Evolutionary conservation across 2,329 filamentous ascomycete species (phyloP), one percentile per base, ranked within the genome.

Genomic region (Epichloe brachyelytri): DNA sequence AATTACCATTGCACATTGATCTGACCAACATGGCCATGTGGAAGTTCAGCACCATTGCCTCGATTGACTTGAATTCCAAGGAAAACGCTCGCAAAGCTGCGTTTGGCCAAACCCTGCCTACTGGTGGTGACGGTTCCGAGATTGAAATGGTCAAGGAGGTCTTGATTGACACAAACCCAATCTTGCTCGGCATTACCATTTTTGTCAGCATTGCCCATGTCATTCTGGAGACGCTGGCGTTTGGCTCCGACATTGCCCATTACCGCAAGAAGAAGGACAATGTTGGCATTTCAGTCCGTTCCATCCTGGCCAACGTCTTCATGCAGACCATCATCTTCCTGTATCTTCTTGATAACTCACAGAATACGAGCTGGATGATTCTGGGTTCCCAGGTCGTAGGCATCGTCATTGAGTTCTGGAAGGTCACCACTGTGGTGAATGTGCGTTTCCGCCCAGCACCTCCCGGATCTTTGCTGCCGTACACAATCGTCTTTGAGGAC

Each of bases 201-300:
- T 68, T 94, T 8, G 93, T 95, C 59, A 90, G 82, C 56, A 78
- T 98, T 52, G 76, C 93, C 39, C 93, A 98, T 71, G 89, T 95
- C 78, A 74, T 98, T 59, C 91, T 98, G 56, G 93, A 98, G 70
- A 90, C 86, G 63, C 79, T 98, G 36, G 93, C 93, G 2, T 98
- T 98, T 73, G 95, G 95, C 63, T 95, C 86, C 64, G 93, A 98
- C 65, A 95, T 98, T 65, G 82, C 89, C 46, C 93, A 98, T 70
- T 98, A 93, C 81, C 88, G 90, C 65, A 96, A 97, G 75, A 98
- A 98, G 84, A 98, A 98, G 76, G 94, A 97, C 72, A 93, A 95
- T 53, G 86, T 98, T 30, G 93, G 93, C 56, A 95, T 95, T 44
- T 96, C 90, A 1, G 86, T 98, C 54, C 88, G 93, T 52, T 94